These are phyloP conservation scores for Fusarium oxysporum DNA, from an alignment of 2,329 filamentous ascomycete species.

Conservation along the genomic window DNA sequence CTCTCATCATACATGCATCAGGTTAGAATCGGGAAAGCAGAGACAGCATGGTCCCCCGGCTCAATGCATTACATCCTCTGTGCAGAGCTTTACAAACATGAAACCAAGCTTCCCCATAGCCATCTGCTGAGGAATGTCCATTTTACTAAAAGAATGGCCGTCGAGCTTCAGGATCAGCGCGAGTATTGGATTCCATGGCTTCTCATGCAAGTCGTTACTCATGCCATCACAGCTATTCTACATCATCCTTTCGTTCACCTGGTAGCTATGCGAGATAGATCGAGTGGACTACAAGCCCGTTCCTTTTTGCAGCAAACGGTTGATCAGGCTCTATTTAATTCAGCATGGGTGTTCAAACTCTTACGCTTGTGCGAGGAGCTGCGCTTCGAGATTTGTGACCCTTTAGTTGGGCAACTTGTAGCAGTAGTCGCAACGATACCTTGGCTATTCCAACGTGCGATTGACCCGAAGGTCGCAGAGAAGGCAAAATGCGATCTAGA, in stretches of 20 bases:
- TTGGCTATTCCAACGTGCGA: conserved; percentile 22
- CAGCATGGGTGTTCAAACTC: conserved; percentile 10
- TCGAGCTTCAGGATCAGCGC: background rate
- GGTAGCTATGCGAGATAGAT: background rate
- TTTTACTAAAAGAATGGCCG: background rate
- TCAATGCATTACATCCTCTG: conserved; percentile 10
- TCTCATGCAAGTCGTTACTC: background rate
- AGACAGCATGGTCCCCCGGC: background rate
- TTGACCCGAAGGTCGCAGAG: conserved; percentile 3
- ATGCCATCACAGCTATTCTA: background rate
- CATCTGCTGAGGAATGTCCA: background rate
- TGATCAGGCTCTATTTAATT: background rate
- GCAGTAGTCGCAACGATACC: conserved; percentile 19
- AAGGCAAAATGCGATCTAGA: background rate
- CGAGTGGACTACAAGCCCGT: background rate
- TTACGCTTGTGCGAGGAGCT: background rate
- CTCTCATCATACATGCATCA: conserved; percentile 14
- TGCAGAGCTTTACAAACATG: conserved; percentile 7
- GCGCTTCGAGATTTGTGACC: background rate
- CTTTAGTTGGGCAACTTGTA: conserved; percentile 9
- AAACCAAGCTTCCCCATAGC: background rate
- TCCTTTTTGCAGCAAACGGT: conserved; percentile 11
- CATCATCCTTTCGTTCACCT: conserved; percentile 16
- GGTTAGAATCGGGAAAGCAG: background rate
- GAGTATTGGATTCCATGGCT: conserved; percentile 20